A percentile compares a stretch with the other conserved stretches of the same genome.
Evolutionary conservation across 169 alveolate species (phyloP).

Genomic region (Plasmodium fragile): DNA sequence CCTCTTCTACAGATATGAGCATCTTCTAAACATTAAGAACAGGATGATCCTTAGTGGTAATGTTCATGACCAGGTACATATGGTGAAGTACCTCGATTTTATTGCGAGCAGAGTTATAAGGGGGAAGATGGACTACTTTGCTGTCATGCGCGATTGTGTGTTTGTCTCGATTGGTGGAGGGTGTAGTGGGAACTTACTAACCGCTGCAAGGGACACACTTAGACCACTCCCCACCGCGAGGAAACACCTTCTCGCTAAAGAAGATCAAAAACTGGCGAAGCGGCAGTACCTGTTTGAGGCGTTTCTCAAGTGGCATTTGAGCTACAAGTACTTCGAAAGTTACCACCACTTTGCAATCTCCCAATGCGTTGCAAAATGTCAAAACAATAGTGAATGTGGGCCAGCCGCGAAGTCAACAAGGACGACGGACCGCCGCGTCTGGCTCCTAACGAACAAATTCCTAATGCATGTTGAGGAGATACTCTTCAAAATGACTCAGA

Average conservation of each 20-base stretch:
- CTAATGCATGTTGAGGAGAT: constrained; percentile 4
- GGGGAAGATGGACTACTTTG: constrained; percentile 13
- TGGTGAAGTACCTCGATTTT: constrained; percentile 42
- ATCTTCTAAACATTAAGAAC: constrained; percentile 31
- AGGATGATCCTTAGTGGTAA: constrained; percentile 1
- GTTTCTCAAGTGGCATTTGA: constrained; percentile 45
- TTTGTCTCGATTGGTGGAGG: not conserved
- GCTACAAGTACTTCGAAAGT: constrained; percentile 31
- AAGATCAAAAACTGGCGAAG: not conserved
- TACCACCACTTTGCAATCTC: not conserved
- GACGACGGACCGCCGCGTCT: not conserved
- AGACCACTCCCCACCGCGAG: constrained; percentile 12
- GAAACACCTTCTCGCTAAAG: not conserved
- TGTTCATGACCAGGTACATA: not conserved
- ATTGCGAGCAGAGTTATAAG: constrained; percentile 28
- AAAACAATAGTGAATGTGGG: not conserved
- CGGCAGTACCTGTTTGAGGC: constrained; percentile 22
- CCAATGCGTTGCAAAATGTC: not conserved
- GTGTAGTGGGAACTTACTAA: not conserved
- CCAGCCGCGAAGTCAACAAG: not conserved
- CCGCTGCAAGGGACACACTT: not conserved
- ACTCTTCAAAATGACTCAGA: not conserved
- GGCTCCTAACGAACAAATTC: constrained; percentile 18
- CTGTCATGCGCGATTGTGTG: constrained; percentile 17
- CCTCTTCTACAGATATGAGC: constrained; percentile 35